Base-by-base conservation (phyloP, 768 basidiomycete species). In the Thelephora ganbajun region DNA sequence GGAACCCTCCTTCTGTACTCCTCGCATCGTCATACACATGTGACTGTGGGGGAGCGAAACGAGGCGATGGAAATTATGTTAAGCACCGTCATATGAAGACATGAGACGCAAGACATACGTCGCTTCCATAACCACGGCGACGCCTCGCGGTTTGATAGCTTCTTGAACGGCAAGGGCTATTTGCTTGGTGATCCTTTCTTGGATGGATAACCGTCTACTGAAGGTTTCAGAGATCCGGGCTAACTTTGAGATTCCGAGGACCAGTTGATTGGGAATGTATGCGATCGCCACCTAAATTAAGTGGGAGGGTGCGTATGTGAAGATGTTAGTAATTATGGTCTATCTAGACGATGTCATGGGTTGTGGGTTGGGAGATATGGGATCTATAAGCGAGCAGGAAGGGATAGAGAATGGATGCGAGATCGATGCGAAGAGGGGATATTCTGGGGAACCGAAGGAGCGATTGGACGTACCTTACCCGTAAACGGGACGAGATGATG, bases 11-110 rank as follows among this genome's bases (percentile, higher is more conserved):
- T 99, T 99, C 67, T 99, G 96, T 7, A 99, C 96, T 47, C 96
- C 96, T 52, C 96, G 84, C 94, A 98, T 98, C 2, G 94, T 92
- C 96, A 99, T 99, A 61, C 94, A 98, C 64, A 97, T 75, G 66
- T 98, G 94, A 19, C 90, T 93, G 58, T 5, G 33, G 42, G 44
- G 45, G 47, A 45, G 18, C 49, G 49, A 48, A 49, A 43, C 35
- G 26, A 34, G n/a, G n/a, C n/a, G n/a, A n/a, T n/a, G n/a, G 42
- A 46, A n/a, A 47, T 35, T 54, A 56, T 47, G 42, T 48, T 34
- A 48, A 45, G 26, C 35, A 26, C 3, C 19, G 33, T 19, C 34
- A 19, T 44, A 51, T 46, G 45, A 7, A 34, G 30, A 49, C 41
- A n/a, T 45, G 50, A 30, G 35, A 49, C 44, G 36, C n/a, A 43